Percentiles rank a stretch among this genome's conserved stretches.
phyloP scores from a whole-genome alignment of 208 protist species.

The Acanthamoeba triangularis region DNA sequence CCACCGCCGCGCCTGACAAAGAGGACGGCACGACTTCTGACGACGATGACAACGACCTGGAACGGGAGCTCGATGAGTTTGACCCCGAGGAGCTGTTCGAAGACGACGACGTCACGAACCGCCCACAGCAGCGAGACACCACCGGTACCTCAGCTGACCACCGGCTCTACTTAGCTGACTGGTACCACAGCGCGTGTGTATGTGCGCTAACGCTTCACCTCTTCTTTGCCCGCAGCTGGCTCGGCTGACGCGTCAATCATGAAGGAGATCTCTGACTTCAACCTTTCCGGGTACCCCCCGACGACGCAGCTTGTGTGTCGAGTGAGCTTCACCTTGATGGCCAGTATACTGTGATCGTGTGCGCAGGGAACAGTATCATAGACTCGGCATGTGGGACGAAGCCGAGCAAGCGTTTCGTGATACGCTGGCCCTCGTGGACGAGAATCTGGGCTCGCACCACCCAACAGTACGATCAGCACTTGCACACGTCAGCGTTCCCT shows the following conservation, averaged over 20 bases:
- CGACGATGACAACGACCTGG: not conserved
- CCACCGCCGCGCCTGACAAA: too few relatives aligned
- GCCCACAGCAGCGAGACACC: not conserved
- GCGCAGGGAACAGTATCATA: constrained; percentile 8
- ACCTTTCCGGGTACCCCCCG: not conserved
- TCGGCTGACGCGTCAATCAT: not conserved
- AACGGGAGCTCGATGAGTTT: not conserved
- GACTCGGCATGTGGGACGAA: constrained; percentile 17
- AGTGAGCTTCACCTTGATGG: too few relatives aligned
- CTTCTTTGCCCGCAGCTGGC: too few relatives aligned
- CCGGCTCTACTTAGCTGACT: too few relatives aligned
- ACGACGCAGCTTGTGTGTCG: too few relatives aligned
- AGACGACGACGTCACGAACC: not conserved
- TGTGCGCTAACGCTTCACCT: too few relatives aligned
- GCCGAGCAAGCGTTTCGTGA: not conserved
- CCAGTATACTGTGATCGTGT: not conserved
- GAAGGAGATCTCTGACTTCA: constrained; percentile 28
- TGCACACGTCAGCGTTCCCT: too few relatives aligned
- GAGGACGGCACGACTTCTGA: not conserved
- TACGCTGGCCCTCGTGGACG: not conserved
- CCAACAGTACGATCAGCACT: not conserved
- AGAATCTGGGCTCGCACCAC: not conserved
- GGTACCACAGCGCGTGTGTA: too few relatives aligned
- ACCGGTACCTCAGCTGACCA: not conserved
- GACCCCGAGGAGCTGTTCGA: constrained; percentile 22